Evolutionary conservation across 805 yeast species (phyloP), one percentile per base, ranked within the genome.

Genomic region (Hanseniaspora mollemarum): DNA sequence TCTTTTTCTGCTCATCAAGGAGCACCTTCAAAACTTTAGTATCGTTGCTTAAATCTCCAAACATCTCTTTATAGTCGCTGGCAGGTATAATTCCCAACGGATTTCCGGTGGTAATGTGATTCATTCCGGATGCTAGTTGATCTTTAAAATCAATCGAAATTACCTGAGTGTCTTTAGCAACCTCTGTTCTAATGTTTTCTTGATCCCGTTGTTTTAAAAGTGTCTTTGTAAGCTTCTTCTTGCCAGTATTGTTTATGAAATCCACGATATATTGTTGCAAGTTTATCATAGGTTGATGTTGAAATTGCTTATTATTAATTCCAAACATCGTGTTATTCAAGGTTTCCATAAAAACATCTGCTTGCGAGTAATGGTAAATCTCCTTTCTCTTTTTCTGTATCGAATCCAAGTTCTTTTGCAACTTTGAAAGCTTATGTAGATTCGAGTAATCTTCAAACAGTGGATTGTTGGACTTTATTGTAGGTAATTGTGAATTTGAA

Each of bases 311-410:
- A 61, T 67, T 29, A 56, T 58, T 7, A 61, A 50, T 24, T 62
- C 68, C 49, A 64, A 49, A 41, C 65, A 57, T 48, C 2, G 44
- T 16, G 46, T 65, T 68, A 15, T 62, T 63, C 38, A 65, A 51
- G 8, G 68, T 62, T 18, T 58, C 56, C 38, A 65, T 49, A 43
- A 64, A 65, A 49, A 64, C 43, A 48, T 65, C 69, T 7, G 59
- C 49, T 16, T 65, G 59, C 12, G 67, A 64, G 10, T 54, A 51
- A 29, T 56, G 54, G 39, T 61, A 62, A 6, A 63, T 49, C 41
- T 65, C 64, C 54, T 63, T 66, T 48, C 68, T 61, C 48, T 63
- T 67, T 36, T 65, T 64, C 39, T 56, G 61, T 44, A 67, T 58
- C 3, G 65, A 59, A 15, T 61, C 57, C n/a, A 65, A 54, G 42